Evolutionary conservation across 1,139 yeast species (phyloP), one percentile per base, ranked within the genome.

Genomic region (Pneumocystis carinii): DNA sequence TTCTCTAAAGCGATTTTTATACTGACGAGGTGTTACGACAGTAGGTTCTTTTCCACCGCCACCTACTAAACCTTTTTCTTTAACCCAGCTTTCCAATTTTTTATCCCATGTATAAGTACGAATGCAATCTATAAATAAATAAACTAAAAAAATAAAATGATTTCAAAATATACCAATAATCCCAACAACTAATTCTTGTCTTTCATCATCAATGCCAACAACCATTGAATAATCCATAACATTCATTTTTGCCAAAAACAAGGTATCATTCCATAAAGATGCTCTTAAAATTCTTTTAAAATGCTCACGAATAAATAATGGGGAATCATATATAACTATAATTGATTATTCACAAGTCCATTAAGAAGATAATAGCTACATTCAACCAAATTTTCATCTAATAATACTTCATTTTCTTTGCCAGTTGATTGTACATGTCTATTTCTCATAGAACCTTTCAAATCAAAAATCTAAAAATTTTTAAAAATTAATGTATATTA

Each of bases 81-180:
- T 94, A 57, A 94, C 98, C 98, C 98, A 94, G 72, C 95, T 90
- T 72, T 94, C 99, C 32, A 94, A 83, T 74, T 90, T 92, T 74
- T 94, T 94, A 72, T 94, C 99, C 99, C 99, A 94, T 0, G 99
- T 94, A 70, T 90, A 94, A 0, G 98, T 90, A 64, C 98, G 77
- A 63, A 94, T 84, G 78, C 95, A 94, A 73, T 94, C 74, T 68
- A 59, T 24, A 19, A 48, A 24, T 32, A 32, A 32, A 32, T 24
- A 48, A 17, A 24, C 59, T 62, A 66, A 42, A 62, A 38, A 29
- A 32, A 29, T 27, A 38, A n/a, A 38, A 36, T 10, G 14, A 58
- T 48, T 19, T 15, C 6, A 29, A 3, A 29, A 64, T 71, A 42
- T 62, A 68, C 71, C 97, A 68, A 92, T 92, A 59, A 94, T 92